Conservation (phyloP, 2,329 filamentous ascomycete genomes). For the Hypomyces rosellus region DNA sequence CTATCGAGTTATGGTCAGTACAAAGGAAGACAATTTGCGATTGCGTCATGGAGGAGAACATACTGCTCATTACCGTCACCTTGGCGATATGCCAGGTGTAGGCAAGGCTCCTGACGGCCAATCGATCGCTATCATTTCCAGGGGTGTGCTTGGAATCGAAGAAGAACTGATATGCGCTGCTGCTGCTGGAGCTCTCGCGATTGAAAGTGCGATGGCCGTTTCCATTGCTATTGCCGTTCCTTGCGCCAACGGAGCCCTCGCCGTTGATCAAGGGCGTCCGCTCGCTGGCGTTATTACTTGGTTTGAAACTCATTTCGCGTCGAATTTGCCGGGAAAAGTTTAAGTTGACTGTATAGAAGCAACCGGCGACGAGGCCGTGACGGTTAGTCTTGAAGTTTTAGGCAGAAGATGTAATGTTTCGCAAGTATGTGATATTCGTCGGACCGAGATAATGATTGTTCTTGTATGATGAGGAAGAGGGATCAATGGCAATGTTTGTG, state of each 20-base stretch:
- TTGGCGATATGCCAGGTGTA: conserved; percentile 51
- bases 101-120: conserved; percentile 39
- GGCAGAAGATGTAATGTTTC: neutral
- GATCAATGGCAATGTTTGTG: too few species aligned
- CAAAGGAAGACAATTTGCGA: too few species aligned
- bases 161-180: conserved; percentile 35
- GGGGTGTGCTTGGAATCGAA: conserved; percentile 45
- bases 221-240: conserved; percentile 13
- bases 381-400: too few species aligned
- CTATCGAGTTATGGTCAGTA: conserved; percentile 25
- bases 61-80: conserved; percentile 54
- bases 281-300: conserved; percentile 25
- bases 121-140: conserved; percentile 43
- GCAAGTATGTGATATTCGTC: too few species aligned
- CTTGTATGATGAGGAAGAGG: too few species aligned
- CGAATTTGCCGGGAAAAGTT: conserved; percentile 15
- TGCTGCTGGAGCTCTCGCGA: conserved; percentile 16
- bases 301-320: conserved; percentile 5
- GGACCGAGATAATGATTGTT: too few species aligned
- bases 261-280: conserved; percentile 38
- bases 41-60: conserved; percentile 21
- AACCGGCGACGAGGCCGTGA: too few species aligned
- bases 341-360: conserved; percentile 18
- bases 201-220: conserved; percentile 17
- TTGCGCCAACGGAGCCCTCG: conserved; percentile 17